Evolutionary conservation across 176 grass and related monocot species (phyloP), one percentile per base, ranked within the genome.

Genomic region (Musa beccarii): DNA sequence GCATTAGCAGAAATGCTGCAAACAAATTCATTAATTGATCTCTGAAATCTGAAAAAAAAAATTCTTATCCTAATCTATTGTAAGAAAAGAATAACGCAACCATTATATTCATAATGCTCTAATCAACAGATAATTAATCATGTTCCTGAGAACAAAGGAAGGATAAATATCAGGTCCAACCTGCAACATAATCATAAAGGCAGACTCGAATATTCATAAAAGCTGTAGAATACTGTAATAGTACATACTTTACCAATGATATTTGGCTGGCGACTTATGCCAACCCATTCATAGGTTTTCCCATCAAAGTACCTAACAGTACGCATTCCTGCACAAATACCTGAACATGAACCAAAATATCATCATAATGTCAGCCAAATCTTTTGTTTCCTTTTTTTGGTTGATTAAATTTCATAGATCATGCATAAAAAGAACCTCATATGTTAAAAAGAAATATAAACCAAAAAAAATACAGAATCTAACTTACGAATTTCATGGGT

Each of bases 311-410:
- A 90, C 64, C 89, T 86, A 69, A 99, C 95, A 57, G 86, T 94
- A 74, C 81, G 88, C 95, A 99, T 99, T 66, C 95, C 95, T 65
- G 95, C 91, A 88, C 95, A 94, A 65, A 99, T 99, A 87, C 95
- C 95, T 99, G 84, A 74, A 81, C 71, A 84, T 59, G 77, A 76
- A 83, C 51, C 75, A 87, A 76, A 9, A 19, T 19, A 19, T 53
- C 49, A 67, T 43, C 34, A 43, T 43, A 61, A n/a, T 7, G 17
- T n/a, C n/a, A n/a, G 4, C 16, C 15, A 9, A 19, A n/a, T 3
- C 57, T 61, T 19, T 61, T 43, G 4, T 17, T 61, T 61, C 17
- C 57, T 20, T 5, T 61, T 61, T 59, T n/a, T 19, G 34, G 34
- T 61, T 61, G 17, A 61, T 8, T 61, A 61, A n/a, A 61, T 61